Conservation (phyloP, 1,139 yeast species). For the Nakaseomyces glabratus region DNA sequence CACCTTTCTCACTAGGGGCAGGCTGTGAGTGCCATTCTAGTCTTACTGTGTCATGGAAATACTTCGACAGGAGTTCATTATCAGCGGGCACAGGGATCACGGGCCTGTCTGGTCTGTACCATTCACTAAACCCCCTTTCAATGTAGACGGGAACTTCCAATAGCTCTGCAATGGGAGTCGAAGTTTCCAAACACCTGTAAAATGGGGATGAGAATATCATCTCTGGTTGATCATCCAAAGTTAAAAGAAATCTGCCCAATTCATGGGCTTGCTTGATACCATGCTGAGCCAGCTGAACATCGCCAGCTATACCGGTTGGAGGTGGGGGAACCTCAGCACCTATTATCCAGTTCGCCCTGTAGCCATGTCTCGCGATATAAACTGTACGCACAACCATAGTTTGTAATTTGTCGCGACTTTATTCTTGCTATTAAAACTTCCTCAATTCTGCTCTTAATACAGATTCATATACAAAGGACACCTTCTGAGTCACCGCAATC, state of each 20-base stretch:
- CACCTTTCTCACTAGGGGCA: constrained; percentile 53
- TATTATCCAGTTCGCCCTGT: constrained; percentile 72
- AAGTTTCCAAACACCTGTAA: constrained; percentile 80
- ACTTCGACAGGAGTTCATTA: constrained; percentile 37
- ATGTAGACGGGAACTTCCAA: constrained; percentile 47
- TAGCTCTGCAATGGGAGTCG: constrained; percentile 52
- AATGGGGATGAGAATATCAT: constrained; percentile 71
- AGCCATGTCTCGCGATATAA: constrained; percentile 52
- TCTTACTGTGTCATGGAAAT: constrained; percentile 41
- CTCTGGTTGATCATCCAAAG: constrained; percentile 45
- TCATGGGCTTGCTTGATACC: constrained; percentile 74
- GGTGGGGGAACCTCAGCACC: constrained; percentile 57
- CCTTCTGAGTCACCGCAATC: no score
- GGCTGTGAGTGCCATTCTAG: constrained; percentile 42
- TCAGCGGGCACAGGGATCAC: constrained; percentile 53
- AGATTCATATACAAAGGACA: no score
- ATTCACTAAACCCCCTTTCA: constrained; percentile 67
- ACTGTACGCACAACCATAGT: constrained; percentile 32
- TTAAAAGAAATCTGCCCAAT: constrained; percentile 43
- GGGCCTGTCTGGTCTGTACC: constrained; percentile 48
- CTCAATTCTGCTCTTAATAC: no score
- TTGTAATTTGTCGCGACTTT: no score
- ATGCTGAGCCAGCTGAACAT: constrained; percentile 67
- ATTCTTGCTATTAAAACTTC: no score
- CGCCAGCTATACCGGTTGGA: constrained; percentile 75